These are phyloP conservation scores for Sinapis alba DNA, from an alignment of 441 rosid species.

Conservation along the genomic window DNA sequence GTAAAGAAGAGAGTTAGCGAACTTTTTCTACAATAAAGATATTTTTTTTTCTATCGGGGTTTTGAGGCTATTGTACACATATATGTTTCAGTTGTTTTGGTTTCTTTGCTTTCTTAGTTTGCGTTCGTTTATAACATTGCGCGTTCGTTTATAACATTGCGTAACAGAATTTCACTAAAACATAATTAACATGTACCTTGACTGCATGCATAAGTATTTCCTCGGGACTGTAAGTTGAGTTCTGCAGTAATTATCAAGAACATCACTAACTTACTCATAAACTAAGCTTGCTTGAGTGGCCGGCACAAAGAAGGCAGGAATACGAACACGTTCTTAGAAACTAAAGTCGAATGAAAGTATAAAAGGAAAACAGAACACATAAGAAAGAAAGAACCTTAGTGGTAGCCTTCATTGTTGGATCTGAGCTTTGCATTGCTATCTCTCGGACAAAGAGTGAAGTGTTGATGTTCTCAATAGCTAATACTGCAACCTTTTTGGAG, in stretches of 20 bases:
- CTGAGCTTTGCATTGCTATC: not conserved
- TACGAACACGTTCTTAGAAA: not conserved
- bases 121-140: too few relatives aligned
- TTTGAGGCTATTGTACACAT: too few relatives aligned
- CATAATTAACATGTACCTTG: slow-evolving; percentile 19
- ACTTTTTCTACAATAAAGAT: too few relatives aligned
- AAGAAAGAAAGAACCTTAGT: slow-evolving; percentile 12
- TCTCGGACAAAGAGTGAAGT: not conserved
- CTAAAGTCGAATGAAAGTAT: not conserved
- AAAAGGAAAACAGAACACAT: not conserved
- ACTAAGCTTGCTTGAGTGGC: not conserved
- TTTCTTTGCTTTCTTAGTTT: too few relatives aligned
- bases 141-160: too few relatives aligned
- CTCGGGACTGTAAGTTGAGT: slow-evolving; percentile 19
- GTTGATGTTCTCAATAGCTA: not conserved
- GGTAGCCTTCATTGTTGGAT: slow-evolving; percentile 19
- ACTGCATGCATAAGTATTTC: slow-evolving; percentile 20
- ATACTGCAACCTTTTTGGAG: slow-evolving; percentile 14
- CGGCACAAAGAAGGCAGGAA: not conserved
- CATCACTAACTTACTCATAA: not conserved
- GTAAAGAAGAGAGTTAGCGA: not conserved
- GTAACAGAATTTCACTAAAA: not conserved
- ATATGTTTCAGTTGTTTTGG: too few relatives aligned
- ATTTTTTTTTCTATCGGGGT: too few relatives aligned
- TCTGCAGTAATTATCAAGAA: slow-evolving; percentile 18